phyloP scores from a whole-genome alignment of 2,329 filamentous ascomycete genomes.

The Aspergillus amoenus region DNA sequence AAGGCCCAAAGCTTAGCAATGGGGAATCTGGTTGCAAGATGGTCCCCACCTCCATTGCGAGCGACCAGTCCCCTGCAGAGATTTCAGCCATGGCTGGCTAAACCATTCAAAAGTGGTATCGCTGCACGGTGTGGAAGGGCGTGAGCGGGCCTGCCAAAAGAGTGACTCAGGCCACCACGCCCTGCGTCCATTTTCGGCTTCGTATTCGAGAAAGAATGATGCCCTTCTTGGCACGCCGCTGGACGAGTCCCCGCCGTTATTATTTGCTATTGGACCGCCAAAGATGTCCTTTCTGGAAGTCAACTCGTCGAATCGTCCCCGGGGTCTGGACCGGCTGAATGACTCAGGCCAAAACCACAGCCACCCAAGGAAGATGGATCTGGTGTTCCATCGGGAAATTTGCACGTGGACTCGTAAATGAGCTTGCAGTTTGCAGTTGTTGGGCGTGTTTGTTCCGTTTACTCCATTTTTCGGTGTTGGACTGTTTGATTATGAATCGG shows the following conservation, averaged over 20 bases:
- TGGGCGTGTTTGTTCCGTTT: background rate
- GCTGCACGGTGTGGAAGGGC: background rate
- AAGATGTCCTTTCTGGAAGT: background rate
- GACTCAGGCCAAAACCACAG: background rate
- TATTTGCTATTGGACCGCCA: background rate
- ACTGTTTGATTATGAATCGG: background rate
- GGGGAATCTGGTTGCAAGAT: background rate
- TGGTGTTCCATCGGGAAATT: background rate
- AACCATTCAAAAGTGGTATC: background rate
- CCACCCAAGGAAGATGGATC: background rate
- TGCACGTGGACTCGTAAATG: background rate
- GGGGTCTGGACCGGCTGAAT: background rate
- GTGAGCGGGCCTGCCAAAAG: background rate
- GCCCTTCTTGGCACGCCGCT: background rate
- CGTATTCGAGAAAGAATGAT: background rate
- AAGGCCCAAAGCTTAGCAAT: constrained; percentile 8
- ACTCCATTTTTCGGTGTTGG: no score
- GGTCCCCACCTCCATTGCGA: background rate
- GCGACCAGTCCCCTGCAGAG: background rate
- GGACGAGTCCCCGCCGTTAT: background rate
- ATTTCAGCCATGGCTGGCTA: background rate
- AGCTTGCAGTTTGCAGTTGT: background rate
- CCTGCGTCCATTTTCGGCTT: background rate
- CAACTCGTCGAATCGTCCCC: background rate
- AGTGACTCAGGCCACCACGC: constrained; percentile 6